Evolutionary conservation across 176 grass and related monocot species (phyloP), one percentile per base, ranked within the genome.

Genomic region (Triticum urartu): DNA sequence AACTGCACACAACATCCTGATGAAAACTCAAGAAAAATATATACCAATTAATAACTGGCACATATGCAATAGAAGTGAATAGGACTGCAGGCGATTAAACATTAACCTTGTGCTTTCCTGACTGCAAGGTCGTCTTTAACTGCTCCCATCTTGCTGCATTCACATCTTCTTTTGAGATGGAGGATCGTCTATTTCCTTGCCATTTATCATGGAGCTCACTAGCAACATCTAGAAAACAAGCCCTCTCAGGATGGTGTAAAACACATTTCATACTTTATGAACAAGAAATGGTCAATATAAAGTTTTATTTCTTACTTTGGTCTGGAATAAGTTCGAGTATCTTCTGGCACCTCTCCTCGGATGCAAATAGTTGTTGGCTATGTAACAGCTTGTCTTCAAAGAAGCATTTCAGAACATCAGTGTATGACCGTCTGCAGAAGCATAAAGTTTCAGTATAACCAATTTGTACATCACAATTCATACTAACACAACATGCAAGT

Each of bases 271-370:
- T 30, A 33, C 25, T 73, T 63, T 32, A 65, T 32, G 33, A 73
- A 64, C 3, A 24, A 45, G 11, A 62, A 66, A 75, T 18, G 7
- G 63, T 38, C 12, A 28, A 68, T 79, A 64, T 30, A 50, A 60
- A n/a, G 24, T 15, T 65, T 1, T 45, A n/a, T 66, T 81, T 39
- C 88, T 90, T 92, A 94, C 93, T 89, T 89, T 95, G 93, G 73
- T 95, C 93, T 47, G 97, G 93, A 78, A 98, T 92, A 72, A 92
- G 82, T 78, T 94, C 90, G 79, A 98, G 90, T 80, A 98, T 94
- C 75, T 95, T 98, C 59, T 90, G 90, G 78, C 68, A 95, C 86
- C 87, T 95, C 68, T 92, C 96, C 81, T 92, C 92, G 50, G 89
- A 92, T 84, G 89, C 82, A 72, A 95, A 87, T 35, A 98, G 80